Evolutionary conservation across 2,329 filamentous ascomycete genomes (phyloP), one percentile per base, ranked within the genome.

Genomic region (Cladorrhinum sp.): DNA sequence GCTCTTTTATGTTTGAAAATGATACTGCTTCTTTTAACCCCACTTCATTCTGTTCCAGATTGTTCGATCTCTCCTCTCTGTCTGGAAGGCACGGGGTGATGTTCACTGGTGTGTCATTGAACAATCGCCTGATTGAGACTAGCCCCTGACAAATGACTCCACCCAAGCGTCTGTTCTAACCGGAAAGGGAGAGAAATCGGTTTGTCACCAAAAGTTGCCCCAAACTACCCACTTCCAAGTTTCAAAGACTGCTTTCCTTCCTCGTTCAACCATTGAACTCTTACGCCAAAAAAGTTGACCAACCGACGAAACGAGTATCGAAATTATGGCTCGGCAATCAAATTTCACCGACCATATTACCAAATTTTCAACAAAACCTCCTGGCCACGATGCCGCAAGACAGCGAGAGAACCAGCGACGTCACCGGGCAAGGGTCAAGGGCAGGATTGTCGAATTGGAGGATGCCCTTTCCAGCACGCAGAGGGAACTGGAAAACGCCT

Each of bases 321-420:
- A 46, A 16, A 48, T 23, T 21, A 62, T 61, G 23, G 39, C 55
- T 18, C 49, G 53, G 23, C 3, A 59, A 16, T 23, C 20, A 2
- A 2, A 2, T 1, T 63, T 51, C 39, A 58, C 52, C 4, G 14
- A 14, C 9, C 26, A 59, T n/a, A 52, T 67, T 6, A 62, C 61
- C 51, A 73, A 71, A 51, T 73, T 71, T 66, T 69, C 71, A 1
- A 55, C 58, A 26, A 72, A 66, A 55, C 62, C 73, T 2, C 65
- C 69, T 4, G 68, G 73, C 3, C 69, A 75, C 60, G 71, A 74
- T 21, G 68, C 71, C 2, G 66, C 65, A 8, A 74, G 80, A 7
- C 75, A 80, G 16, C 78, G 79, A n/a, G 76, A 82, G 51, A 83
- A 82, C 64, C 79, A 82, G 66, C 76, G 80, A 42, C 75, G 79